Evolutionary conservation across 495 filamentous ascomycete genomes (phyloP), one percentile per base, ranked within the genome.

Genomic region (Trichocladium uniseriatum): DNA sequence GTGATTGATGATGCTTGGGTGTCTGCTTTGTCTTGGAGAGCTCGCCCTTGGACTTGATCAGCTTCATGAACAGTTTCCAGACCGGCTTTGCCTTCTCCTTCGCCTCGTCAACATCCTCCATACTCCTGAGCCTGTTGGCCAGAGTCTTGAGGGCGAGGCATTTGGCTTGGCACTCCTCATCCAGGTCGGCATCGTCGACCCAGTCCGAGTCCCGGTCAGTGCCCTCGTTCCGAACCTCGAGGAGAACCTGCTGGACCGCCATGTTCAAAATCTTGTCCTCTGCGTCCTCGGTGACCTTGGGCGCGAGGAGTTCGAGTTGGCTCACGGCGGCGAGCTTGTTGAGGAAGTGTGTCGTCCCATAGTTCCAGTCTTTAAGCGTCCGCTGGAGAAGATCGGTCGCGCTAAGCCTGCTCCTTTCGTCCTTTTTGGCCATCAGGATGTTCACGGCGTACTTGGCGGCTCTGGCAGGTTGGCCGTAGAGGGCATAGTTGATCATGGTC

Each of bases 361-460:
- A 95, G 6, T 73, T 73, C 77, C 88, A 96, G 35, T 80, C 79
- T 51, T 84, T 80, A 29, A 84, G 74, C 47, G 81, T 83, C 52
- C 83, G 82, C 38, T 81, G 74, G 2, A 94, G 63, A 3, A 99
- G 70, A 57, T 95, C 90, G 38, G 85, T 86, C 2, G 87, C 86
- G 50, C 89, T 84, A 16, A 68, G 57, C 79, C 89, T 80, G 53
- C 92, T 87, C 58, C 87, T 91, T 31, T 83, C 80, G 29, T 92
- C 84, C 22, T 85, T 77, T 13, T 81, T 81, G 19, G 85, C 81
- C 71, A 94, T 82, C 45, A 97, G 71, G 58, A 97, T 87, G 21
- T 86, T 86, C 31, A 97, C 82, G 0, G 92, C 94, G 68, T 96
- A 83, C 64, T 97, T 99, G 8, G 90, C 88, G 14, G 86, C 86